Evolutionary conservation across 2,329 filamentous ascomycete species (phyloP), one percentile per base, ranked within the genome.

Genomic region (Pyricularia grisea): DNA sequence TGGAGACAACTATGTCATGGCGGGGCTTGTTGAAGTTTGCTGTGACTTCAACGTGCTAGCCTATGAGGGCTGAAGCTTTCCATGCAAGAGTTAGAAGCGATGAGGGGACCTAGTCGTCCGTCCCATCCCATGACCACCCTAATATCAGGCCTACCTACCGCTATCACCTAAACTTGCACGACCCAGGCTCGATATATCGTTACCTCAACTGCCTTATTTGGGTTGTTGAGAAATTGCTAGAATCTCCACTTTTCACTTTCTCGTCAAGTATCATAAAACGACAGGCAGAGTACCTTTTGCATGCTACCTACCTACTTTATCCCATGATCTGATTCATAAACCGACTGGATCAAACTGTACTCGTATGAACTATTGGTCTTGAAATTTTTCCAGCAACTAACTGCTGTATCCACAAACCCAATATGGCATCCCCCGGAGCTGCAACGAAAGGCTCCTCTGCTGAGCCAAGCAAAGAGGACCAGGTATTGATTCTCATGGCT

Each of bases 401-500:
- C 65, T 42, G 65, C 65, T 50, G 65, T 36, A 20, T 20, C 28
- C 25, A 11, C n/a, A 31, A 25, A 10, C 31, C 14, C 65, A 42
- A 42, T 17, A 67, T 67, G 65, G 65, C 65, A 69, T 27, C 42
- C 28, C 30, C 63, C 23, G 28, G 55, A 65, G 68, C 33, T n/a
- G 65, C 33, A 50, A 17, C 31, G 5, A 42, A 67, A 50, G 25
- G 23, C 36, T 27, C 36, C 14, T 3, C 65, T 30, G 25, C 33
- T 20, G 65, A 42, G 66, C 68, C 63, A 65, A 70, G 71, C 74
- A 66, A 86, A 80, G 80, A 85, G 73, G 89, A 92, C 75, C 83
- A 90, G 75, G 90, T 91, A 69, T 87, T 90, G 75, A 87, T 97
- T 69, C 89, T 94, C 73, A 88, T 97, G 73, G 94, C 94, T 28